phyloP scores from a whole-genome alignment of 169 alveolate genomes.

The Besnoitia besnoiti region DNA sequence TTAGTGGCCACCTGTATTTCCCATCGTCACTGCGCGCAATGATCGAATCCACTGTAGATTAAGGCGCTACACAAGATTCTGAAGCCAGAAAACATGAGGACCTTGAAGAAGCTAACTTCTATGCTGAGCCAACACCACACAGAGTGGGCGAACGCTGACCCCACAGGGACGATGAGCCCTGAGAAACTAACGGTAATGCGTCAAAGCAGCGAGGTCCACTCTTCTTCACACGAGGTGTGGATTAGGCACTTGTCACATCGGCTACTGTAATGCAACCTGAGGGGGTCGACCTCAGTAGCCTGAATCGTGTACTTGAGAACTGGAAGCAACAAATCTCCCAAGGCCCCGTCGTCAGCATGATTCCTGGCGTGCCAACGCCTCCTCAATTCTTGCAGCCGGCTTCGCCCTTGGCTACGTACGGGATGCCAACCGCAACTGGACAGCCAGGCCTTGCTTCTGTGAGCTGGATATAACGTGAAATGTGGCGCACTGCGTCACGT shows the following conservation, averaged over 20 bases:
- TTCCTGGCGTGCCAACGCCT: not conserved
- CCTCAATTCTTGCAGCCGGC: conserved; percentile 6
- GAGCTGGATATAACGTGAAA: not conserved
- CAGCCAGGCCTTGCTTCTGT: not conserved
- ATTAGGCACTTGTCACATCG: conserved; percentile 25
- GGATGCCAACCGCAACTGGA: not conserved
- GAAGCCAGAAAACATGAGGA: conserved; percentile 53
- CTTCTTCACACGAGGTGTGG: too few relatives aligned
- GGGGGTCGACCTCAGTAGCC: not conserved
- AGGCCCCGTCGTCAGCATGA: conserved; percentile 4
- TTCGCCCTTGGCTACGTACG: not conserved
- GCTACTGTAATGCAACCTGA: not conserved
- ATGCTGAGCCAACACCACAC: not conserved
- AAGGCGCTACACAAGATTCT: conserved; percentile 45
- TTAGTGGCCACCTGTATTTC: not conserved
- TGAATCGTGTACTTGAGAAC: conserved; percentile 21
- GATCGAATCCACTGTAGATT: not conserved
- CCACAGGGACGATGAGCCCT: not conserved
- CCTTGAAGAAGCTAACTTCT: conserved; percentile 46
- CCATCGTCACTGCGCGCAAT: not conserved
- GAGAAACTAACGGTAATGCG: conserved; percentile 19
- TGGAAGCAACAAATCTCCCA: conserved; percentile 11
- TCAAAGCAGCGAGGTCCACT: too few relatives aligned
- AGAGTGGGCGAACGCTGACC: not conserved
- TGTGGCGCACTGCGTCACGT: not conserved